A percentile compares a stretch with the other conserved stretches of the same genome.
These are phyloP conservation scores for Leccinum angustisporum DNA, from an alignment of 1,284 basidiomycete species.

Conservation along the genomic window DNA sequence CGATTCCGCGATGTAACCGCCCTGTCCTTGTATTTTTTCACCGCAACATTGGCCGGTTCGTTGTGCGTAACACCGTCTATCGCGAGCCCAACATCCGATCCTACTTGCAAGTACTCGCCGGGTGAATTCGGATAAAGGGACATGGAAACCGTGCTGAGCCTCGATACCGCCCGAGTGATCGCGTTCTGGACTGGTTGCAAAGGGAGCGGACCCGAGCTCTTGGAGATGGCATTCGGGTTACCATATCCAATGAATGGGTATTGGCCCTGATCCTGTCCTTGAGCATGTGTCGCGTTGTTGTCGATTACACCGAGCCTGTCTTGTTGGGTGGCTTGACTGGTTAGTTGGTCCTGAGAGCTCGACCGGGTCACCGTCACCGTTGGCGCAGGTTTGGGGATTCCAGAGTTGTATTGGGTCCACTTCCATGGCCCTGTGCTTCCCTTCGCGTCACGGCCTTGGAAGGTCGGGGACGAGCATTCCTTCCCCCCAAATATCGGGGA, in stretches of 20 bases:
- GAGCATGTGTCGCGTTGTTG: too few relatives aligned
- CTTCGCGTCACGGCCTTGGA: conserved; percentile 30
- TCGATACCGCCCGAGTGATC: conserved; percentile 40
- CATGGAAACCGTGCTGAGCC: conserved; percentile 51
- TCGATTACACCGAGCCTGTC: not conserved
- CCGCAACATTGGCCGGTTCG: conserved; percentile 33
- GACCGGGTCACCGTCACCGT: conserved; percentile 29
- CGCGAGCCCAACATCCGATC: conserved; percentile 43
- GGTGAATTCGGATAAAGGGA: conserved; percentile 55
- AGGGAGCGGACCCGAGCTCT: conserved; percentile 26
- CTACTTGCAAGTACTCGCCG: conserved; percentile 27
- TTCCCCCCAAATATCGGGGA: conserved; percentile 75
- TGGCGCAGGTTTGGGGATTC: conserved; percentile 34
- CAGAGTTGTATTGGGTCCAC: conserved; percentile 65
- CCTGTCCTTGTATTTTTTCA: conserved; percentile 40
- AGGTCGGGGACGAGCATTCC: conserved; percentile 55
- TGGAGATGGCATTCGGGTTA: conserved; percentile 16
- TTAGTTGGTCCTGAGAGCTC: conserved; percentile 19
- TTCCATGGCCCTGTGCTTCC: conserved; percentile 46
- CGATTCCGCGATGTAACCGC: conserved; percentile 34
- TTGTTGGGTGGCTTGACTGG: conserved; percentile 3
- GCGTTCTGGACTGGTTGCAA: conserved; percentile 39
- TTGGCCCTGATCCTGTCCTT: conserved; percentile 18
- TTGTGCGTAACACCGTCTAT: conserved; percentile 46
- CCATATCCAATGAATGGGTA: conserved; percentile 29